Percentiles rank a stretch among this genome's conserved stretches.
Evolutionary conservation across 2,329 filamentous ascomycete genomes (phyloP).

Genomic region (Arachnomyces sp.): DNA sequence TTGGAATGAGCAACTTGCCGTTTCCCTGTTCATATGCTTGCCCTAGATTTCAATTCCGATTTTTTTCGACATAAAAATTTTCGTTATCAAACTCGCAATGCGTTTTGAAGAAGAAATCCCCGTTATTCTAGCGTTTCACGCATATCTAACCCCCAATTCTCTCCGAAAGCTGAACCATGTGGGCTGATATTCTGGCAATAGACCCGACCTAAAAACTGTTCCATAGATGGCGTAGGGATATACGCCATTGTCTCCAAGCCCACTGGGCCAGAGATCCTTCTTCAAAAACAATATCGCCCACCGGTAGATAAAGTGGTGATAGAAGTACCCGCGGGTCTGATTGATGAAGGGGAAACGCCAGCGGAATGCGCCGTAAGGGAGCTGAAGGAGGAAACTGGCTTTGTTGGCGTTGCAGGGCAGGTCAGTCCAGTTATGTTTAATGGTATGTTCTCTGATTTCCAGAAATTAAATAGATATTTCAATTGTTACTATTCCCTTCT

Average conservation of each 20-base stretch:
- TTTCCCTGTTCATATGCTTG: background rate
- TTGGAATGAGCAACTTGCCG: background rate
- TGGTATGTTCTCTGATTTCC: constrained; percentile 24
- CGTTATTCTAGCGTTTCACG: no score
- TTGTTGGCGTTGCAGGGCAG: constrained; percentile 43
- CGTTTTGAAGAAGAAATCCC: no score
- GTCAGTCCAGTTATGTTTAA: constrained; percentile 40
- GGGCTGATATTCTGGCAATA: constrained; percentile 10
- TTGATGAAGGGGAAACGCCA: constrained; percentile 51
- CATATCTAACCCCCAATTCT: constrained; percentile 3
- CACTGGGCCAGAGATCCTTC: constrained; percentile 43
- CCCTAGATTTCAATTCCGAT: constrained; percentile 10
- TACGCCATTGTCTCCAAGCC: constrained; percentile 51
- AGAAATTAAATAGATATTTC: constrained; percentile 23
- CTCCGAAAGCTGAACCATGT: background rate
- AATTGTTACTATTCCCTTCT: background rate
- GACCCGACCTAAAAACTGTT: constrained; percentile 45
- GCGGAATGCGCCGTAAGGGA: constrained; percentile 51
- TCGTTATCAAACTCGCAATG: no score
- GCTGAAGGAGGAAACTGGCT: constrained; percentile 57
- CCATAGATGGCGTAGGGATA: constrained; percentile 51
- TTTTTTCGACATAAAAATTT: no score
- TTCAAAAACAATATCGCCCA: constrained; percentile 55
- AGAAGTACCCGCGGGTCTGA: constrained; percentile 54
- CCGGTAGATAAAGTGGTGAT: constrained; percentile 52